Conservation (phyloP, 306 rosid species). For the Aeschynomene evenia region DNA sequence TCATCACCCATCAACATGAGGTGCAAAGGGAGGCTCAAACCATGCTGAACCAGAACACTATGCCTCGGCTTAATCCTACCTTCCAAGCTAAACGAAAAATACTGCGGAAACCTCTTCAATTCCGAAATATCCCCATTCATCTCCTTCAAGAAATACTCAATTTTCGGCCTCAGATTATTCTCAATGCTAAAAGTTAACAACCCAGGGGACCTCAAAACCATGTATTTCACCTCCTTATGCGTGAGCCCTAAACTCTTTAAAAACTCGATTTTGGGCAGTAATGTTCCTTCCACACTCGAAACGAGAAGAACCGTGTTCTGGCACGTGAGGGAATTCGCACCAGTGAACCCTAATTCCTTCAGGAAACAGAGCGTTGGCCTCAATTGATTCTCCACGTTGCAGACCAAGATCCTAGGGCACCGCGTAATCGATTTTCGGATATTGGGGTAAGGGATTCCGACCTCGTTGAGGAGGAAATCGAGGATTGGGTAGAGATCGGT, state of each 20-base stretch:
- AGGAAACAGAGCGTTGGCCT: conserved; percentile 33
- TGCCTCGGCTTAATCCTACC: conserved; percentile 65
- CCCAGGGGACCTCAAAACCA: conserved; percentile 80
- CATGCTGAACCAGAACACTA: conserved; percentile 40
- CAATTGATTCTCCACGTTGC: conserved; percentile 47
- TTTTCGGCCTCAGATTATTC: conserved; percentile 58
- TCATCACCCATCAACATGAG: conserved; percentile 66
- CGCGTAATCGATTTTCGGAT: conserved; percentile 53
- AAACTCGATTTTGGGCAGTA: conserved; percentile 38
- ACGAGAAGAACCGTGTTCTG: conserved; percentile 40
- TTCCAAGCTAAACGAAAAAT: conserved; percentile 81
- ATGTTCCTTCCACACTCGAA: conserved; percentile 40
- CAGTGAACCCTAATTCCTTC: conserved; percentile 36
- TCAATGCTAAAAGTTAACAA: conserved; percentile 55
- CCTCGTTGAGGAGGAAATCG: conserved; percentile 77
- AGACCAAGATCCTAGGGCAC: conserved; percentile 74
- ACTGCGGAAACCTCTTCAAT: conserved; percentile 72
- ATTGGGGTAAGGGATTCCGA: conserved; percentile 52
- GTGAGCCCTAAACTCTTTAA: conserved; percentile 44
- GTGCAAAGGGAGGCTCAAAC: conserved; percentile 52
- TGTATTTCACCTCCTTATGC: conserved; percentile 44
- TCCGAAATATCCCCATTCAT: conserved; percentile 62
- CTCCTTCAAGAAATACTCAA: conserved; percentile 56
- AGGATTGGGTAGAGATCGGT: conserved; percentile 65
- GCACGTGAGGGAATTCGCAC: conserved; percentile 32